A percentile compares a stretch with the other conserved stretches of the same genome.
Evolutionary conservation across 2,329 filamentous ascomycete species (phyloP).

Genomic region (Pseudophaeomoniella oleicola): DNA sequence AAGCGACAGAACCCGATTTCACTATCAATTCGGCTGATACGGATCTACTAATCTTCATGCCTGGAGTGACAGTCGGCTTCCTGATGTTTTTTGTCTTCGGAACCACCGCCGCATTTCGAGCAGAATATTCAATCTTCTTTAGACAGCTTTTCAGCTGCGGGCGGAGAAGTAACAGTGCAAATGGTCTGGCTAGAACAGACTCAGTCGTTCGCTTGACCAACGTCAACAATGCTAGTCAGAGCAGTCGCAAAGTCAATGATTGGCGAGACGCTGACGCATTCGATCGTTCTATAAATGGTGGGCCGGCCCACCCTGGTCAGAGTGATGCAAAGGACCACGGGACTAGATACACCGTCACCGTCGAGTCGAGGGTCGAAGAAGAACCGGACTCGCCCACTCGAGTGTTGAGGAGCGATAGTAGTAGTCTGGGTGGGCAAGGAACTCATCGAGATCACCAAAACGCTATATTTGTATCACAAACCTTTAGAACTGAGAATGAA

Average conservation of each 20-base stretch:
- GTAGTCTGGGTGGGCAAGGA: neutral
- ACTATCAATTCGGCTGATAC: conserved; percentile 14
- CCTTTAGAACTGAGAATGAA: neutral
- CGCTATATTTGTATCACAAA: neutral
- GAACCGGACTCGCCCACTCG: neutral
- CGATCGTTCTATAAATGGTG: neutral
- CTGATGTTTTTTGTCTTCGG: conserved; percentile 27
- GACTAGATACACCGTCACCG: neutral
- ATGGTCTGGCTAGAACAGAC: neutral
- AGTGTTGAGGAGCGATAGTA: neutral
- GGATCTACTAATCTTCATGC: conserved; percentile 22
- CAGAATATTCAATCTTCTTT: conserved; percentile 1
- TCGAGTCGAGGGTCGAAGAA: neutral
- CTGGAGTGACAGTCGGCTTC: conserved; percentile 22
- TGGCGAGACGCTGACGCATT: neutral
- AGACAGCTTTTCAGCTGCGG: neutral
- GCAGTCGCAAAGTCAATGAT: neutral
- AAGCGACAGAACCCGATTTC: conserved; percentile 18
- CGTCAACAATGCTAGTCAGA: neutral
- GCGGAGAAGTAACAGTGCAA: no score
- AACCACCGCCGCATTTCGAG: conserved; percentile 20
- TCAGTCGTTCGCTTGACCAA: neutral
- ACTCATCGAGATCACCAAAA: neutral
- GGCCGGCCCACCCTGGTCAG: neutral
- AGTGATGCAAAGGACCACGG: neutral